Percentiles rank a stretch among this genome's conserved stretches.
Evolutionary conservation across 495 filamentous ascomycete genomes (phyloP).

Genomic region (Penicillium riverlandense): DNA sequence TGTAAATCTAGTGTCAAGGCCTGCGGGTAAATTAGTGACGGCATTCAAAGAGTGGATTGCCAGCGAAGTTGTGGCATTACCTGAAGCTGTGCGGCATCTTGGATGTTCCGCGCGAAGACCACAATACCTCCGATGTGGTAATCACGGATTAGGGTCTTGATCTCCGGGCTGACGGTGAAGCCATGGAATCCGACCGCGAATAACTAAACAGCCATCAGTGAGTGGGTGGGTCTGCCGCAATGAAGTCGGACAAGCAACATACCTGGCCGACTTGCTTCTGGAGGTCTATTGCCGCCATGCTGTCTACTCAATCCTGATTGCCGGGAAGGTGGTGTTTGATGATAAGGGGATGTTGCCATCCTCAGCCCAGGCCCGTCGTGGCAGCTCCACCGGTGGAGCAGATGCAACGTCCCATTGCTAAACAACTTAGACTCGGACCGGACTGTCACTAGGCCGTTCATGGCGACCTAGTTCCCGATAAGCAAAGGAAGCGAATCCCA

Average conservation of each 20-base stretch:
- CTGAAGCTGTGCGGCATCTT: constrained; percentile 32
- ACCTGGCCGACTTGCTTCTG: constrained; percentile 32
- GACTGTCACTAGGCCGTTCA: neutral
- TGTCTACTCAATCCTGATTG: neutral
- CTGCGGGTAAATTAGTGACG: constrained; percentile 6
- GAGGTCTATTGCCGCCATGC: constrained; percentile 17
- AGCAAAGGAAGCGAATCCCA: neutral
- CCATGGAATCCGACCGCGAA: constrained; percentile 46
- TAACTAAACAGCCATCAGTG: constrained; percentile 22
- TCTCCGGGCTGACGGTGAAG: constrained; percentile 33
- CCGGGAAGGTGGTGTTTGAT: too few relatives aligned
- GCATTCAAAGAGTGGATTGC: neutral
- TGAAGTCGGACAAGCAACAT: neutral
- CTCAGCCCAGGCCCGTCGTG: too few relatives aligned
- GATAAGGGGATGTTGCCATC: too few relatives aligned
- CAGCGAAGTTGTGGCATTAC: constrained; percentile 7
- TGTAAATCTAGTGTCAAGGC: constrained; percentile 30
- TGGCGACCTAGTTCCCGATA: too few relatives aligned
- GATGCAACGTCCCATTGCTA: too few relatives aligned
- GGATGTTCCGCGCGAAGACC: constrained; percentile 40
- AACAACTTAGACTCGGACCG: neutral
- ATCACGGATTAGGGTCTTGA: constrained; percentile 40
- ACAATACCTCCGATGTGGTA: constrained; percentile 41
- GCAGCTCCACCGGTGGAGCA: too few relatives aligned
- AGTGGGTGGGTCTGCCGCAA: neutral